A percentile compares a stretch with the other conserved stretches of the same genome.
Conservation (phyloP, 805 yeast genomes). For the Saccharomycopsis sp. region DNA sequence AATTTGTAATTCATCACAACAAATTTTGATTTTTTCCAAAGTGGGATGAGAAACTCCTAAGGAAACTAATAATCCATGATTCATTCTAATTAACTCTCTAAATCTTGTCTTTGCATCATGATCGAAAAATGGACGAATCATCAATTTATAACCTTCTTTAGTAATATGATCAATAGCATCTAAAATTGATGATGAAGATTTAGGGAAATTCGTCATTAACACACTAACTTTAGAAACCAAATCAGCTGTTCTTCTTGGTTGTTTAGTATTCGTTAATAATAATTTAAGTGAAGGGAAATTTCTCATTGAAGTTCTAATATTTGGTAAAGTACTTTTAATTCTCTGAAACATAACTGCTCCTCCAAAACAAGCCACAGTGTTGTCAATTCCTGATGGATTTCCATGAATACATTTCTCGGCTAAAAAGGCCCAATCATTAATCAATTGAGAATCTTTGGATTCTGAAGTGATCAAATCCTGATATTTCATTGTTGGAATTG, state of each 20-base stretch:
- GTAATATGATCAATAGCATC: slow-evolving; percentile 72
- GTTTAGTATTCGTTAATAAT: slow-evolving; percentile 71
- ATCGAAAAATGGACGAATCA: slow-evolving; percentile 43
- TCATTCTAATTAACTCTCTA: slow-evolving; percentile 58
- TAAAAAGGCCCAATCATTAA: slow-evolving; percentile 81
- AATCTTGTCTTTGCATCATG: slow-evolving; percentile 32
- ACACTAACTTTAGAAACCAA: slow-evolving; percentile 69
- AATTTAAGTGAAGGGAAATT: slow-evolving; percentile 66
- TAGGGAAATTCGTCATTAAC: slow-evolving; percentile 42
- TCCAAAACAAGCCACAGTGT: slow-evolving; percentile 91
- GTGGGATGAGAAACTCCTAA: slow-evolving; percentile 90
- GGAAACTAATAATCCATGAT: slow-evolving; percentile 79
- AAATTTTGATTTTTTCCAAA: slow-evolving; percentile 61
- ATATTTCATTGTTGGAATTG: slow-evolving; percentile 23
- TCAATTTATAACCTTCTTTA: slow-evolving; percentile 56
- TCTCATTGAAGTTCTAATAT: slow-evolving; percentile 56
- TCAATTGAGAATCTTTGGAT: slow-evolving; percentile 38
- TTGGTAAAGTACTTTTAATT: slow-evolving; percentile 39
- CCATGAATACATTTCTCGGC: slow-evolving; percentile 97
- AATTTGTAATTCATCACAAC: slow-evolving; percentile 50
- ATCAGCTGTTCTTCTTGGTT: slow-evolving; percentile 81
- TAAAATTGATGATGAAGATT: slow-evolving; percentile 45
- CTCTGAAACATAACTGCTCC: slow-evolving; percentile 91
- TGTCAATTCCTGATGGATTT: slow-evolving; percentile 93
- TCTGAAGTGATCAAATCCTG: slow-evolving; percentile 6